Conservation (phyloP, 306 rosid genomes). For the Fragaria ananassa region DNA sequence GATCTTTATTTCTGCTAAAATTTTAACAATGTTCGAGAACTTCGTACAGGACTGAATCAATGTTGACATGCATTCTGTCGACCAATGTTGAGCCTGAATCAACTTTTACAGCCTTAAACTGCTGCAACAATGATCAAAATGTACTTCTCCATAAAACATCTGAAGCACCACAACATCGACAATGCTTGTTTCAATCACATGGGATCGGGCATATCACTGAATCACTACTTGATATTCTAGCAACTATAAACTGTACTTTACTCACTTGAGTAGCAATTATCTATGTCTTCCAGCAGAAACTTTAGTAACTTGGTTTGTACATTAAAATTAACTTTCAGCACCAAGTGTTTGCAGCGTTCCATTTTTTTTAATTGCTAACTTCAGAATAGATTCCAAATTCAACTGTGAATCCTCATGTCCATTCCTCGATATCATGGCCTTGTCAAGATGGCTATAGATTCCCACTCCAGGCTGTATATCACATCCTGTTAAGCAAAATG, state of each 20-base stretch:
- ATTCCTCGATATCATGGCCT: conserved; percentile 37
- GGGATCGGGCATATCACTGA: not conserved
- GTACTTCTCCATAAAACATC: not conserved
- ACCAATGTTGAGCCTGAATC: not conserved
- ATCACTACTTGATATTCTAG: not conserved
- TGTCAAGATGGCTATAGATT: conserved; percentile 72
- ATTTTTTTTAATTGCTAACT: not conserved
- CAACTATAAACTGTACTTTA: not conserved
- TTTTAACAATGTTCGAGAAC: no score
- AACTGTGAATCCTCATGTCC: conserved; percentile 15
- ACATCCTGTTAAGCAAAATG: conserved; percentile 61
- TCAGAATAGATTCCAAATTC: conserved; percentile 4
- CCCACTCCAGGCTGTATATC: conserved; percentile 91
- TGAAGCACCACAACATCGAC: not conserved
- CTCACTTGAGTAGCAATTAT: not conserved
- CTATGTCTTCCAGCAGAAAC: not conserved
- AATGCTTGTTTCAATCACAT: not conserved
- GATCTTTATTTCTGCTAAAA: no score
- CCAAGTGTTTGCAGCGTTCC: conserved; percentile 8
- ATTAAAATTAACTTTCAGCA: not conserved
- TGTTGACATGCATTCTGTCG: not conserved
- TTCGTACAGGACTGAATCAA: not conserved
- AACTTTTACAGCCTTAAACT: not conserved
- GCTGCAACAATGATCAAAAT: not conserved
- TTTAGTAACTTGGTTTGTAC: not conserved